These are phyloP conservation scores for Fraxinus latifolia DNA, from an alignment of 305 asterid genomes.

Conservation along the genomic window DNA sequence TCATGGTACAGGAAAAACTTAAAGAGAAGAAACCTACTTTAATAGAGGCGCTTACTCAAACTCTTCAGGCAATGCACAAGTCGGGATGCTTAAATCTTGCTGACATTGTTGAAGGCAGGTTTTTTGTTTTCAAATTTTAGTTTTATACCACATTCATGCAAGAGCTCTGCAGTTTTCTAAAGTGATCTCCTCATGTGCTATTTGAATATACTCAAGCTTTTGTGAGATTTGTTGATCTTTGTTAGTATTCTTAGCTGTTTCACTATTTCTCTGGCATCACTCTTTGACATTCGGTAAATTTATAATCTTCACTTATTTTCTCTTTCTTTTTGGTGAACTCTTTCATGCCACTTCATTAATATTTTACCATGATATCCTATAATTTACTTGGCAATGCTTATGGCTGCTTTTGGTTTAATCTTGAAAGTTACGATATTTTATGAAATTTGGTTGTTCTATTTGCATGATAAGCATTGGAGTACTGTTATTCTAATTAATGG, in stretches of 20 bases:
- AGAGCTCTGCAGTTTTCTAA: constrained; percentile 5
- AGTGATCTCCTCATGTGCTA: background rate
- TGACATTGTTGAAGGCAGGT: constrained; percentile 97
- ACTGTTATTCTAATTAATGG: background rate
- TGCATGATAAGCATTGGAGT: background rate
- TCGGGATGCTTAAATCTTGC: constrained; percentile 85
- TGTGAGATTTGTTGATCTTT: background rate
- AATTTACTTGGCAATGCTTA: background rate
- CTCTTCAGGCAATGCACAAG: constrained; percentile 95
- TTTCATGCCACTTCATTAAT: background rate
- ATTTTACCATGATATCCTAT: background rate
- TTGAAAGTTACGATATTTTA: background rate
- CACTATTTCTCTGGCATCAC: constrained; percentile 1
- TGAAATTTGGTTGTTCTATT: background rate
- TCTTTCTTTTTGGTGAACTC: background rate
- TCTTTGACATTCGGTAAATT: background rate
- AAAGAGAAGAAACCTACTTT: constrained; percentile 94
- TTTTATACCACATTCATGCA: constrained; percentile 15
- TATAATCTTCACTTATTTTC: background rate
- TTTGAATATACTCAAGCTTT: constrained; percentile 4
- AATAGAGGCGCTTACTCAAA: constrained; percentile 73
- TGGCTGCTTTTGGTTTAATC: constrained; percentile 18
- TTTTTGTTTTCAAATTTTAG: constrained; percentile 4
- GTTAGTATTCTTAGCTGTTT: background rate
- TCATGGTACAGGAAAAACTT: constrained; percentile 70